Evolutionary conservation across 768 basidiomycete genomes (phyloP).

Genomic region (Trametes punicea): DNA sequence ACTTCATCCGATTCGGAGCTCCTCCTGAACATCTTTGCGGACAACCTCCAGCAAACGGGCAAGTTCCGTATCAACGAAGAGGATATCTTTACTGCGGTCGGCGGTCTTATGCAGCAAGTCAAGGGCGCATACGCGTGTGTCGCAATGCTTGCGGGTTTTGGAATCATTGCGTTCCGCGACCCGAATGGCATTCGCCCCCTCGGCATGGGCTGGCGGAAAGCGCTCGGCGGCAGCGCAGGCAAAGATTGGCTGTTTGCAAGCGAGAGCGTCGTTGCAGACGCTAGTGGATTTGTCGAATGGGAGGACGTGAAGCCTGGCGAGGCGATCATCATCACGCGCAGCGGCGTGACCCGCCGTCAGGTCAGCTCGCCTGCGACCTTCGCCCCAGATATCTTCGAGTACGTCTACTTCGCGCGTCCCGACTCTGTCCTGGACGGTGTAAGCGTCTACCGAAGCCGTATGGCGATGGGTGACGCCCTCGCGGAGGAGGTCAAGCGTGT

Average conservation of each 20-base stretch:
- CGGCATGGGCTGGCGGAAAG: constrained; percentile 74
- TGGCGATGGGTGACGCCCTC: constrained; percentile 98
- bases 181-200: constrained; percentile 96
- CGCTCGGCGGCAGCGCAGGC: constrained; percentile 41
- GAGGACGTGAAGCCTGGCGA: constrained; percentile 93
- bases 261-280: constrained; percentile 96
- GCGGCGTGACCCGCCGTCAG: constrained; percentile 68
- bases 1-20: constrained; percentile 98
- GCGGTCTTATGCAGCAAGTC: constrained; percentile 83
- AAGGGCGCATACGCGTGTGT: constrained; percentile 96
- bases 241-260: constrained; percentile 89
- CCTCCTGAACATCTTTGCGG: constrained; percentile 94
- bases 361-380: constrained; percentile 70
- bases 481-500: constrained; percentile 83
- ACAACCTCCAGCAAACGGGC: constrained; percentile 96
- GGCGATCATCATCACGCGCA: constrained; percentile 91
- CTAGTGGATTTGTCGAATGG: constrained; percentile 88
- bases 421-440: constrained; percentile 97
- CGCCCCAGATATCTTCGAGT: constrained; percentile 98
- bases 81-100: constrained; percentile 94
- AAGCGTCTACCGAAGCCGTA: constrained; percentile 94
- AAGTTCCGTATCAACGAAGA: constrained; percentile 99
- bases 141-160: constrained; percentile 99
- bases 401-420: constrained; percentile 96
- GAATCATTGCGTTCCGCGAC: constrained; percentile 96